Evolutionary conservation across 306 rosid species (phyloP), one percentile per base, ranked within the genome.

Genomic region (Carpinus viminea): DNA sequence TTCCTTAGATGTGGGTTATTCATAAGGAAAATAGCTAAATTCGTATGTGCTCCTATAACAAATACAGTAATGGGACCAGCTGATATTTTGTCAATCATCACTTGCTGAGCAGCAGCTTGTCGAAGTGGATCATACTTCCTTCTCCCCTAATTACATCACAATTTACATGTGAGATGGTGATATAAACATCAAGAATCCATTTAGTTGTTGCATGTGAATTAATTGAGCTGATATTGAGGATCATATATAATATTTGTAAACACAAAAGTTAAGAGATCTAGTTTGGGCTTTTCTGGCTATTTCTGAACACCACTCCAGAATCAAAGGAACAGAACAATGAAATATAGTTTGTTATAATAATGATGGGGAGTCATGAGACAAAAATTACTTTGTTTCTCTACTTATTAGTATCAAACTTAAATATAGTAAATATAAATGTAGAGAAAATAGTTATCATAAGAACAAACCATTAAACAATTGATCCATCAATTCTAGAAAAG

Each of bases 81-180:
- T 28, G 97, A 90, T 81, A 95, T 81, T 84, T 88, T 90, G 50
- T 93, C 93, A 56, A 90, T 91, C 93, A 93, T 79, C 82, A 95
- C 97, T 85, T 95, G 90, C 82, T 95, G 98, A 17, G 92, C 86
- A n/a, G 89, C 91, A 66, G 91, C 82, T 76, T 95, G 99, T 38
- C 78, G 54, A 16, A 90, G 43, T 54, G 99, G 99, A 77, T 36
- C 82, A 66, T 91, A 95, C 84, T 68, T 86, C 76, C 98, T 91
- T 78, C 59, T 61, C 5, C 98, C 98, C 98, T 92, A 76, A 72
- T 76, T 80, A 64, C 86, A 84, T 73, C 11, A 73, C 57, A 73
- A 74, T 79, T 76, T 41, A 6, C 64, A 64, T 56, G 59, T 61
- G 76, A 74, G 62, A 54, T 62, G 54, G 77, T 74, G 47, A 68